Evolutionary conservation across 805 yeast genomes (phyloP), one percentile per base, ranked within the genome.

Genomic region (Myxozyma lipomycoides): DNA sequence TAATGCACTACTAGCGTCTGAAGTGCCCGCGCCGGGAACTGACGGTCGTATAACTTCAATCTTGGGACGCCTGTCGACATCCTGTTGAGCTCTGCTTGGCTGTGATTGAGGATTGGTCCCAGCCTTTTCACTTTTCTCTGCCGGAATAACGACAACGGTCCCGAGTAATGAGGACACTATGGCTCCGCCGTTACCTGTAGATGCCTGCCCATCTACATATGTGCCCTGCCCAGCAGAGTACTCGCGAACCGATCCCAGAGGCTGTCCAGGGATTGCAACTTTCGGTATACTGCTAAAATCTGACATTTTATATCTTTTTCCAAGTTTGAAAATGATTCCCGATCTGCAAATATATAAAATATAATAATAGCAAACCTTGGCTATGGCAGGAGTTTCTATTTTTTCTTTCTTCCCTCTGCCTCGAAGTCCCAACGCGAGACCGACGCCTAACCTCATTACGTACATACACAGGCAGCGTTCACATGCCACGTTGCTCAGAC

Each of bases 21-120:
- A 57, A 12, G 59, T 45, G 23, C 47, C 41, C 18, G 54, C 59
- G 42, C 36, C 54, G 34, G 53, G 49, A 3, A 47, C 49, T 3
- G 55, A 44, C 6, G 52, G 51, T 30, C 65, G 63, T 3, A 56
- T 18, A 9, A 72, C 74, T 4, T 69, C 62, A 0, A 72, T 49
- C 38, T 42, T 58, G 10, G 62, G 57, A 22, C 46, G 56, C 44
- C 61, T 62, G 3, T 62, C 48, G 3, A 50, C 43, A 12, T 47
- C 64, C 47, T 2, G 57, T 57, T 28, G 12, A 42, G n/a, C 46
- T 30, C 43, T 37, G 22, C 24, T 23, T 23, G 28, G 24, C 41
- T 49, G 17, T 21, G 32, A 3, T 42, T 39, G 5, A 56, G 12
- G n/a, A n/a, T n/a, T n/a, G n/a, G n/a, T n/a, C n/a, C n/a, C 17